Percentiles rank a stretch among this genome's conserved stretches.
phyloP scores from a whole-genome alignment of 225 moss, liverwort and hornwort genomes.

The Anthoceros angustus region DNA sequence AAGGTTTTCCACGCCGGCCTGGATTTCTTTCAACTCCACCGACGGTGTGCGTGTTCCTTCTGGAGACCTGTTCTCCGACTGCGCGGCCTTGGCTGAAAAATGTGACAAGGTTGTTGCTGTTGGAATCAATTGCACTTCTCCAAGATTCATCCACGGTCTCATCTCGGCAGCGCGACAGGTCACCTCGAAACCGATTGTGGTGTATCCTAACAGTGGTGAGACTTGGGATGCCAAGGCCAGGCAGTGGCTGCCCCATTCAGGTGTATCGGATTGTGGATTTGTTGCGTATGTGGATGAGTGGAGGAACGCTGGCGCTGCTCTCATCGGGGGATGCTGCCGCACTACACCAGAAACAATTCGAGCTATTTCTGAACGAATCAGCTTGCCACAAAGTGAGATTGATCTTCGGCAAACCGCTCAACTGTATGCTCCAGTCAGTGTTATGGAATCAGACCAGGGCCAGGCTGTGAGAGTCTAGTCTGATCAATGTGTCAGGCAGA shows the following conservation, averaged over 20 bases:
- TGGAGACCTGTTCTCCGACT: constrained; percentile 59
- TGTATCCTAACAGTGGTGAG: constrained; percentile 96
- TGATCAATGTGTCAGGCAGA: no score
- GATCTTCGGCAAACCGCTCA: no score
- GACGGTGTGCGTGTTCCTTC: constrained; percentile 75
- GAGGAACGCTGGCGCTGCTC: constrained; percentile 78
- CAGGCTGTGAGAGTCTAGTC: no score
- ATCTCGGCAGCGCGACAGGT: constrained; percentile 57
- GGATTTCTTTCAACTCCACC: constrained; percentile 80
- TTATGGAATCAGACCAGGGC: no score
- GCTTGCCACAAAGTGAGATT: no score
- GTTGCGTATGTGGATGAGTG: constrained; percentile 57
- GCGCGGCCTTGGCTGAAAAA: constrained; percentile 50
- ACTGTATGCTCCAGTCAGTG: no score
- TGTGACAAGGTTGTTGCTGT: constrained; percentile 61
- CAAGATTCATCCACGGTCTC: constrained; percentile 59
- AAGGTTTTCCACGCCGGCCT: constrained; percentile 48
- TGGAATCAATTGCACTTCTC: constrained; percentile 93
- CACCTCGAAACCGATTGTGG: constrained; percentile 78
- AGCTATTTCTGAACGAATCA: constrained; percentile 32
- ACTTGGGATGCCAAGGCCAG: constrained; percentile 57
- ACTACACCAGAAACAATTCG: constrained; percentile 72
- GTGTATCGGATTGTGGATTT: constrained; percentile 27
- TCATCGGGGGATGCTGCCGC: constrained; percentile 92
- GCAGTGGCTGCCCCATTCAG: constrained; percentile 42